These are phyloP conservation scores for Ceratocystis ficicola DNA, from an alignment of 2,329 filamentous ascomycete genomes.

Conservation along the genomic window DNA sequence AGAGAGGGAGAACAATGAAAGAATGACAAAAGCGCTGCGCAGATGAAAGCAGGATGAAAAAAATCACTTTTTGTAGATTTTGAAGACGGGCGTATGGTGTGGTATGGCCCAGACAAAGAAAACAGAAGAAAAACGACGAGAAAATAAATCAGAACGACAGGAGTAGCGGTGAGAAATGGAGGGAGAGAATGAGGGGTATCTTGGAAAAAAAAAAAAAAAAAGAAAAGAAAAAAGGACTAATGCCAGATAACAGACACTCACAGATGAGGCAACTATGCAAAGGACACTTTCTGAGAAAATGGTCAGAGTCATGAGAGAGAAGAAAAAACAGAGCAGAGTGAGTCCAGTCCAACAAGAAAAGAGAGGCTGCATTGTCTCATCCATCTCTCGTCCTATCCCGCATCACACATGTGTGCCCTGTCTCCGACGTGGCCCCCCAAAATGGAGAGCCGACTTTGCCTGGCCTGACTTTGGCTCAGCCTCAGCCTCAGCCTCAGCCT, in stretches of 20 bases:
- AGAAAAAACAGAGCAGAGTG: background rate
- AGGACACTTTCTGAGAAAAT: slow-evolving; percentile 23
- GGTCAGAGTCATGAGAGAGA: slow-evolving; percentile 19
- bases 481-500: slow-evolving; percentile 22
- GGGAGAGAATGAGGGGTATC: slow-evolving; percentile 7
- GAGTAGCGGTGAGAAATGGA: slow-evolving; percentile 14
- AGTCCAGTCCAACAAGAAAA: too few relatives aligned
- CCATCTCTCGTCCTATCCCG: background rate
- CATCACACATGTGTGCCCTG: slow-evolving; percentile 24
- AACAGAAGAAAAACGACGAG: background rate
- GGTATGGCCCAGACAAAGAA: too few relatives aligned
- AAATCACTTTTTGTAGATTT: too few relatives aligned
- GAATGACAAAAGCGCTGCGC: background rate
- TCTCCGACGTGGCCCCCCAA: slow-evolving; percentile 23
- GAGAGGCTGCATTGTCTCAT: too few relatives aligned
- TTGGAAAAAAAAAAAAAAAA: slow-evolving; percentile 18
- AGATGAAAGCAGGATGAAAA: too few relatives aligned
- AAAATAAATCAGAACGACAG: slow-evolving; percentile 2
- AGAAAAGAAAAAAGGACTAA: slow-evolving; percentile 16
- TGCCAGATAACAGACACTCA: slow-evolving; percentile 5
- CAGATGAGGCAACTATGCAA: background rate
- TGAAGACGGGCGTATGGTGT: too few relatives aligned
- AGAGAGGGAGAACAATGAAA: background rate
- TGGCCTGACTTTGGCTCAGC: background rate
- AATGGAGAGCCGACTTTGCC: background rate